Evolutionary conservation across 768 basidiomycete species (phyloP), one percentile per base, ranked within the genome.

Genomic region (Dictyophora rubrovolvata): DNA sequence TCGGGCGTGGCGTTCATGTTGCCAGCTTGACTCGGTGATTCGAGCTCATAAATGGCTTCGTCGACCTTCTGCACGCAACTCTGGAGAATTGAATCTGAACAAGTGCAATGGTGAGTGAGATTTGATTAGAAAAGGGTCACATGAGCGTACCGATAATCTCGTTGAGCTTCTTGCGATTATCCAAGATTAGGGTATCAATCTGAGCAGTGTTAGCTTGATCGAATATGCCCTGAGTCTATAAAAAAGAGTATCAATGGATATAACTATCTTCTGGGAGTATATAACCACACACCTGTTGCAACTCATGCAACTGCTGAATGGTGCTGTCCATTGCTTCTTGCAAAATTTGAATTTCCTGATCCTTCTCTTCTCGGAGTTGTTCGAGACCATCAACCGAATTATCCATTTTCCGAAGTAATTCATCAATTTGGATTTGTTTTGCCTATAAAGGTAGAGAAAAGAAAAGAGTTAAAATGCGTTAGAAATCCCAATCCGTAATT

Each of bases 1-100:
- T 97, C 95, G 3, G 96, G 96, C 0, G 96, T 98, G n/a, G 95
- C 92, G 68, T 90, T 95, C 65, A 87, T 80, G 72, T 98, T 97
- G 42, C 95, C 96, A 5, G 88, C 87, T 66, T 93, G 90, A 46
- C 89, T 87, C 1, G 93, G 92, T 3, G 96, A 96, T 71, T 99
- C 95, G 48, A 99, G 80, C 70, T 98, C 96, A 72, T 98, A 99
- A 65, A 98, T 90, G 6, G 92, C 82, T 67, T 98, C 94, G 64
- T 99, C 96, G 22, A 99, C 87, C 72, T 98, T 98, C 64, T 93
- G 89, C 33, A 96, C 87, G 70, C 95, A 97, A 3, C 92, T 90
- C 69, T 96, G 91, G 20, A 99, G 75, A 68, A 98, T 97, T 0
- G 95, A 98, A 73, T 99, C 95, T 93, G 10, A 51, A 4, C 14